Percentiles rank a stretch among this genome's conserved stretches.
These are phyloP conservation scores for Podaxis sp. DNA, from an alignment of 768 basidiomycete species.

Conservation along the genomic window DNA sequence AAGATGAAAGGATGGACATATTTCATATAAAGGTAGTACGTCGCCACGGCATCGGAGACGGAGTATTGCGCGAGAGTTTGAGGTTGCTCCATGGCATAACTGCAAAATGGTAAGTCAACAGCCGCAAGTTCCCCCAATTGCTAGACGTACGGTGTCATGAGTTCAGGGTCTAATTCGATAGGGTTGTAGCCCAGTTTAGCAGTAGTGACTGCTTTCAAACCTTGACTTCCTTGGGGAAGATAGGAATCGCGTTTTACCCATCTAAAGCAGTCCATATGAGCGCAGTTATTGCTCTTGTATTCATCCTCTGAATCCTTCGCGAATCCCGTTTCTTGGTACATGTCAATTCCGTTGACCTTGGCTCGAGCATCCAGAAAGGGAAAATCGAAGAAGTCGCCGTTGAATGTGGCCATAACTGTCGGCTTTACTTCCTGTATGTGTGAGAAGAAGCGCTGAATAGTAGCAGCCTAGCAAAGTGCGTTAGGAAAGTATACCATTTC, in stretches of 20 bases:
- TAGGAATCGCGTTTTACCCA: constrained; percentile 99
- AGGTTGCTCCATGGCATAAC: constrained; percentile 95
- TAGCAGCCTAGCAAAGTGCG: constrained; percentile 54
- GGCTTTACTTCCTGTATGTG: constrained; percentile 93
- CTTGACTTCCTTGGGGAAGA: constrained; percentile 96
- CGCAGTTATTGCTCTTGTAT: constrained; percentile 89
- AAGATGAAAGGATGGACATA: constrained; percentile 99
- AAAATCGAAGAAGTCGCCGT: constrained; percentile 99
- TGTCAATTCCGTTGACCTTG: constrained; percentile 88
- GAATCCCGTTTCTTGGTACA: constrained; percentile 95
- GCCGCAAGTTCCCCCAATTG: not conserved
- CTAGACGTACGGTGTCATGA: constrained; percentile 93
- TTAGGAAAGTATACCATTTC: not conserved
- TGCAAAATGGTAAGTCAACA: constrained; percentile 28
- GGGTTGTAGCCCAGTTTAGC: constrained; percentile 96
- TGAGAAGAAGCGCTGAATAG: constrained; percentile 86
- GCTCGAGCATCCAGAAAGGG: constrained; percentile 90
- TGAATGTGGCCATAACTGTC: constrained; percentile 97
- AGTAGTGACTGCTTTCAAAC: constrained; percentile 96
- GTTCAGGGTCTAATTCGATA: constrained; percentile 94
- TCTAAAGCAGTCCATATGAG: constrained; percentile 99
- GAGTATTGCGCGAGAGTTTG: constrained; percentile 95
- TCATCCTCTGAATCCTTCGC: constrained; percentile 90
- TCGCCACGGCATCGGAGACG: constrained; percentile 99
- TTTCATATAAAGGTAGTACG: constrained; percentile 99